A percentile compares a stretch with the other conserved stretches of the same genome.
These are phyloP conservation scores for Blastobotrys aristatus DNA, from an alignment of 1,139 yeast genomes.

Conservation along the genomic window DNA sequence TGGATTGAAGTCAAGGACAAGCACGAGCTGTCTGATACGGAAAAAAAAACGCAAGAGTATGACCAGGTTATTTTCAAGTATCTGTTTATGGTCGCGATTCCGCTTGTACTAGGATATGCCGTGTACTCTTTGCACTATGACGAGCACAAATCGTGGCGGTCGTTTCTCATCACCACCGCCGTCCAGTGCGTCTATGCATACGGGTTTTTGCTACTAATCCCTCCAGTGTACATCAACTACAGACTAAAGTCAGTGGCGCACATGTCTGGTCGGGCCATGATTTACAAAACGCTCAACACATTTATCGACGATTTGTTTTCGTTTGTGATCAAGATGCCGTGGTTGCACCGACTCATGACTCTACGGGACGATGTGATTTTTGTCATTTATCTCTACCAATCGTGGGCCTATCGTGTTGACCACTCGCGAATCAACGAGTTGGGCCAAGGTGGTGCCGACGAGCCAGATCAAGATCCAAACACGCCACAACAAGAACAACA, in stretches of 20 bases:
- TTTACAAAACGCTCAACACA: slow-evolving; percentile 40
- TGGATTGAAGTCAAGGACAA: slow-evolving; percentile 32
- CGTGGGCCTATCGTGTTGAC: slow-evolving; percentile 40
- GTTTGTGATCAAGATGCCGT: slow-evolving; percentile 39
- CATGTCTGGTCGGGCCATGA: slow-evolving; percentile 40
- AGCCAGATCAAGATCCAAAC: slow-evolving; percentile 14
- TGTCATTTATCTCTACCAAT: slow-evolving; percentile 38
- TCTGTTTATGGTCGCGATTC: slow-evolving; percentile 36
- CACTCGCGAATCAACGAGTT: slow-evolving; percentile 38
- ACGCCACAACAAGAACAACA: not conserved
- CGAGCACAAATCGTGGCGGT: slow-evolving; percentile 41
- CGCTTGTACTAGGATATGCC: slow-evolving; percentile 38
- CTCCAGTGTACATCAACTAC: slow-evolving; percentile 40
- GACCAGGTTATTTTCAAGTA: slow-evolving; percentile 40
- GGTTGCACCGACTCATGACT: slow-evolving; percentile 40
- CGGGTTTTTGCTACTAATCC: slow-evolving; percentile 39
- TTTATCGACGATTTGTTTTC: slow-evolving; percentile 42
- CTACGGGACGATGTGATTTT: slow-evolving; percentile 40
- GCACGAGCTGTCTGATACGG: slow-evolving; percentile 36
- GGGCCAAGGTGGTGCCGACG: slow-evolving; percentile 37
- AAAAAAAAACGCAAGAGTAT: slow-evolving; percentile 39
- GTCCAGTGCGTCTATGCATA: slow-evolving; percentile 42
- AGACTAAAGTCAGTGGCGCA: slow-evolving; percentile 41
- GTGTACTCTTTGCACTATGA: slow-evolving; percentile 37
- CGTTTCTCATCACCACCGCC: slow-evolving; percentile 37